Evolutionary conservation across 1,139 yeast genomes (phyloP).

Genomic region (Magnusiomyces tetraspermus): DNA sequence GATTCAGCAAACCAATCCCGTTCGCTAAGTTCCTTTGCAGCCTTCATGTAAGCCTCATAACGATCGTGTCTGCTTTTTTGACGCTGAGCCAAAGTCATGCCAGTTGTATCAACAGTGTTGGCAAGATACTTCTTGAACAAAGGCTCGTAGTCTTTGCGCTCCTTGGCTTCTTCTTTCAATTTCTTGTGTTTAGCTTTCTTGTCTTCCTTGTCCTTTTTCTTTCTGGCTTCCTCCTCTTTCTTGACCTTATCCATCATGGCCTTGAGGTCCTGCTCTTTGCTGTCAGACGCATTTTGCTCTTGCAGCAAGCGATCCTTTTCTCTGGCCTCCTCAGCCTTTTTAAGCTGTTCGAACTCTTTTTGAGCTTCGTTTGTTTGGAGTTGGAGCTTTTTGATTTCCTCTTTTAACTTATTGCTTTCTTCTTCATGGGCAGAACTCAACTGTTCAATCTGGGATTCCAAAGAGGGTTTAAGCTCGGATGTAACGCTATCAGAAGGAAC

Average conservation of each 20-base stretch:
- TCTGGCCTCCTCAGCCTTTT: too few species aligned
- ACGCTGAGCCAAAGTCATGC: constrained; percentile 6
- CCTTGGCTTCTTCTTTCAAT: constrained; percentile 3
- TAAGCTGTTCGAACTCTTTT: neutral
- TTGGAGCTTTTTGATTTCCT: neutral
- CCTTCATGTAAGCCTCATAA: constrained; percentile 12
- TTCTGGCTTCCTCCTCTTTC: constrained; percentile 7
- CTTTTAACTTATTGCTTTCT: too few species aligned
- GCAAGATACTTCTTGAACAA: neutral
- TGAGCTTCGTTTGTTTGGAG: neutral
- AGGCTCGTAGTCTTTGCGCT: neutral
- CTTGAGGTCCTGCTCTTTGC: too few species aligned
- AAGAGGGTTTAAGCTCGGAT: too few species aligned
- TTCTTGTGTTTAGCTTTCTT: constrained; percentile 5
- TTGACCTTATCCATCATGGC: constrained; percentile 10
- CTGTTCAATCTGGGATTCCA: neutral
- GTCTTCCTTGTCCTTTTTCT: constrained; percentile 8
- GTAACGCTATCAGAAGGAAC: too few species aligned
- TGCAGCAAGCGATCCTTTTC: too few species aligned
- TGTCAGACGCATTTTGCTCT: too few species aligned
- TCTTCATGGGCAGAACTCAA: neutral
- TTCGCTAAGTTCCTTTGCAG: constrained; percentile 1
- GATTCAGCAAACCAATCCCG: constrained; percentile 8
- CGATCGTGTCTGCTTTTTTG: constrained; percentile 7
- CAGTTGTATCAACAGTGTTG: constrained; percentile 4